Percentiles rank a stretch among this genome's conserved stretches.
phyloP scores from a whole-genome alignment of 2,329 filamentous ascomycete genomes.

The Fusarium sp. region DNA sequence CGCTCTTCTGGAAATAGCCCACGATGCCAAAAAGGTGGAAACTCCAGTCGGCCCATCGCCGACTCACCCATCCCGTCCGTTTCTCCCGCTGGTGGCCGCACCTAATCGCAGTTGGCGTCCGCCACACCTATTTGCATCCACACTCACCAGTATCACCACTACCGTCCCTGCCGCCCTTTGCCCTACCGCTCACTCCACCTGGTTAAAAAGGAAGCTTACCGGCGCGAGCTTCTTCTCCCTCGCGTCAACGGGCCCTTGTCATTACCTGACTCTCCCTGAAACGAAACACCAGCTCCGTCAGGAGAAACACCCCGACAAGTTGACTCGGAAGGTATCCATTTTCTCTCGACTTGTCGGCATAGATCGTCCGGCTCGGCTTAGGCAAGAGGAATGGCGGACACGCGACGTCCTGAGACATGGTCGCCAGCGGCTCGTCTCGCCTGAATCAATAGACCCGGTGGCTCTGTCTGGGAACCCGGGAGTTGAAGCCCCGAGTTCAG shows the following conservation, averaged over 20 bases:
- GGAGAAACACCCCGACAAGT: slow-evolving; percentile 33
- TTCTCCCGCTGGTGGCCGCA: slow-evolving; percentile 8
- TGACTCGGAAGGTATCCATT: slow-evolving; percentile 9
- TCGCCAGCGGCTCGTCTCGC: slow-evolving; percentile 31
- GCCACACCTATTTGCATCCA: slow-evolving; percentile 26
- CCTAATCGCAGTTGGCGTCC: slow-evolving; percentile 11
- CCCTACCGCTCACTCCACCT: slow-evolving; percentile 23
- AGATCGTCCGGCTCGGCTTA: slow-evolving; percentile 13
- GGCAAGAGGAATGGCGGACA: slow-evolving; percentile 11
- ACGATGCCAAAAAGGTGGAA: slow-evolving; percentile 17
- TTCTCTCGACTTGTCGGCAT: slow-evolving; percentile 8
- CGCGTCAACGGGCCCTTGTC: slow-evolving; percentile 23
- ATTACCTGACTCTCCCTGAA: slow-evolving; percentile 37
- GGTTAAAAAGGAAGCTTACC: slow-evolving; percentile 6
- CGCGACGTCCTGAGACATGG: slow-evolving; percentile 37
- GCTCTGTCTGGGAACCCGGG: neutral
- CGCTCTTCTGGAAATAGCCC: slow-evolving; percentile 12
- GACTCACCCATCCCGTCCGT: slow-evolving; percentile 11
- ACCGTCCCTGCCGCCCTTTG: slow-evolving; percentile 19
- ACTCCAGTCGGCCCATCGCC: slow-evolving; percentile 7
- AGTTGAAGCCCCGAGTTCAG: neutral
- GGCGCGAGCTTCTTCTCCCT: slow-evolving; percentile 20
- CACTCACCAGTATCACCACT: slow-evolving; percentile 21
- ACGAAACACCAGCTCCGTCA: slow-evolving; percentile 30
- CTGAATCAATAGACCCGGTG: slow-evolving; percentile 10